A percentile compares a stretch with the other conserved stretches of the same genome.
Evolutionary conservation across 148 eudicot species (phyloP).

Genomic region (Polygonum maritimum): DNA sequence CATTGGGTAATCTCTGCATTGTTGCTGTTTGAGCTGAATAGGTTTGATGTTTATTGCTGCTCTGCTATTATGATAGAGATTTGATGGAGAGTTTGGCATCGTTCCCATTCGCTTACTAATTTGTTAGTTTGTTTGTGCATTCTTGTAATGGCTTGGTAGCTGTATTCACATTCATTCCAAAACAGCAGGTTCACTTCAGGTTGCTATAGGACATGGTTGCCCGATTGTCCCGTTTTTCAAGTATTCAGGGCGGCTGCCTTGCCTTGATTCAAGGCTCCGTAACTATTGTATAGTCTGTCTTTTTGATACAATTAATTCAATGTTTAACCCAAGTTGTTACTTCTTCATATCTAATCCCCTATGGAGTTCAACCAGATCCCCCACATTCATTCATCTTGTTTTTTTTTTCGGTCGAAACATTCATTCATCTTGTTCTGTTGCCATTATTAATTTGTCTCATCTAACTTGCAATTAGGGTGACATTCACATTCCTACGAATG

Average conservation of each 20-base stretch:
- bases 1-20: no score
- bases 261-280: not conserved
- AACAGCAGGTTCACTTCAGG: not conserved
- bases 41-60: not conserved
- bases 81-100: not conserved
- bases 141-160: not conserved
- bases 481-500: not conserved
- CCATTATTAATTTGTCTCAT: not conserved
- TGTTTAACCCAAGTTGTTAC: not conserved
- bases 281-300: not conserved
- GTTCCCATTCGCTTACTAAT: not conserved
- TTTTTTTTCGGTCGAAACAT: no score
- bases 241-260: not conserved
- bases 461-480: not conserved
- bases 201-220: not conserved
- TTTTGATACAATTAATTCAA: not conserved
- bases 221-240: not conserved
- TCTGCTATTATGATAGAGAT: not conserved
- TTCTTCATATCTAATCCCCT: not conserved
- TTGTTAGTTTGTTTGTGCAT: not conserved
- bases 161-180: not conserved
- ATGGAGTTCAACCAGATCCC: not conserved
- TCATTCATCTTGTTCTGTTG: not conserved
- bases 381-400: no score
- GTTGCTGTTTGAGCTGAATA: no score